A percentile compares a stretch with the other conserved stretches of the same genome.
Conservation (phyloP, 2,329 filamentous ascomycete species). For the Hypoxylon sp. region DNA sequence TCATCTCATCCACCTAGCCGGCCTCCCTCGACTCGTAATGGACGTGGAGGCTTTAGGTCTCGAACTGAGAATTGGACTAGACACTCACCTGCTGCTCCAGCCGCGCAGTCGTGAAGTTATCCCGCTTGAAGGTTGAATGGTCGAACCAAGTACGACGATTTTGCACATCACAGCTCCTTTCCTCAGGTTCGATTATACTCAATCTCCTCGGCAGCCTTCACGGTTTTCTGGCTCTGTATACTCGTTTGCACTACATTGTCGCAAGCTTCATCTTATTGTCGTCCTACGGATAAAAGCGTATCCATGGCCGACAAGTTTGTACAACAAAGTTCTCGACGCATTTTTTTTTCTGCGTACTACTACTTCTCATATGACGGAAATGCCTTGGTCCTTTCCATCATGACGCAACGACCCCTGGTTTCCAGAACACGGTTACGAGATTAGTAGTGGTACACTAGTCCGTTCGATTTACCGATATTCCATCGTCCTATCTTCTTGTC, state of each 20-base stretch:
- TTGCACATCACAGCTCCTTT: constrained; percentile 4
- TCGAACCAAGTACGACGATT: constrained; percentile 5
- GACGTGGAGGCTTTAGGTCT: constrained; percentile 35
- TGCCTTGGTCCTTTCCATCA: constrained; percentile 26
- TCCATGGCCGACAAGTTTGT: constrained; percentile 27
- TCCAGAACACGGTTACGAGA: constrained; percentile 17
- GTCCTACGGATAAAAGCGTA: constrained; percentile 25
- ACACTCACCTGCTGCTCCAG: constrained; percentile 29
- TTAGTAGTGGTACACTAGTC: constrained; percentile 18
- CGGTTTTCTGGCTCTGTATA: constrained; percentile 18
- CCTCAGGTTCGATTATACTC: constrained; percentile 12
- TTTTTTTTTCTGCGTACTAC: constrained; percentile 27
- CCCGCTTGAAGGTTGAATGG: neutral
- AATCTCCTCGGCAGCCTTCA: neutral
- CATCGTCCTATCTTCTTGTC: constrained; percentile 11
- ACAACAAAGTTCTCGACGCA: constrained; percentile 32
- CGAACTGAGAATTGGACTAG: constrained; percentile 40
- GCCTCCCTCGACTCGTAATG: constrained; percentile 33
- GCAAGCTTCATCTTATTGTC: constrained; percentile 27
- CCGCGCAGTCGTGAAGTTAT: constrained; percentile 33
- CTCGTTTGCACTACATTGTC: constrained; percentile 23
- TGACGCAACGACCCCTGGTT: constrained; percentile 20
- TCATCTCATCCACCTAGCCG: constrained; percentile 31
- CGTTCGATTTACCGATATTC: constrained; percentile 17
- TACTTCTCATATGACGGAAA: constrained; percentile 24